Percentiles rank a stretch among this genome's conserved stretches.
Evolutionary conservation across 2,329 filamentous ascomycete species (phyloP).

Genomic region (Stachybotrys chlorohalonatus): DNA sequence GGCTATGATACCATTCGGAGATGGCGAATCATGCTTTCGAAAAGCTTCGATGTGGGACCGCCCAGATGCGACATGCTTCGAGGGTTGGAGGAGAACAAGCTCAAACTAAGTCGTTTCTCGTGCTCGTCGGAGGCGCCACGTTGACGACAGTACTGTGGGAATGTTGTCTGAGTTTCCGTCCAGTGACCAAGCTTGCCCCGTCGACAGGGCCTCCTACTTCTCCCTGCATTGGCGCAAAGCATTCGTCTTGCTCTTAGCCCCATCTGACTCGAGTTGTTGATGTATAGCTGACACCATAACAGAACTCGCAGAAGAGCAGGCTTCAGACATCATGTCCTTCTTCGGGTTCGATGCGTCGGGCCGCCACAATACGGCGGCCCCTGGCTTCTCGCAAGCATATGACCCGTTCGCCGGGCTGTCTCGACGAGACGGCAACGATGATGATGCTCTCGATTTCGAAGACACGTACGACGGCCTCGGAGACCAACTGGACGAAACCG

Average conservation of each 20-base stretch:
- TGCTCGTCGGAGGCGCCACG: no score
- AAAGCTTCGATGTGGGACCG: no score
- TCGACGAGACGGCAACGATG: slow-evolving; percentile 48
- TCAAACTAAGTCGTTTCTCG: no score
- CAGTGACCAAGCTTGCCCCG: no score
- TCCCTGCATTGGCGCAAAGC: background rate
- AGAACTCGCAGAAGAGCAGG: background rate
- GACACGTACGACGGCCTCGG: slow-evolving; percentile 95
- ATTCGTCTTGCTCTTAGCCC: background rate
- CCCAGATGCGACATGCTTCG: no score
- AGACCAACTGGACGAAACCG: slow-evolving; percentile 80
- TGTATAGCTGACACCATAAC: background rate
- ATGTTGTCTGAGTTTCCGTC: no score
- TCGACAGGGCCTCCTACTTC: background rate
- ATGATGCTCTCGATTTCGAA: slow-evolving; percentile 68
- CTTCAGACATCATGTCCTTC: slow-evolving; percentile 62
- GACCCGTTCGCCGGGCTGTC: slow-evolving; percentile 86
- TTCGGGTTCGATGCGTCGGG: slow-evolving; percentile 71
- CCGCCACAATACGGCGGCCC: slow-evolving; percentile 57
- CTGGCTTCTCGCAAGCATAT: slow-evolving; percentile 72
- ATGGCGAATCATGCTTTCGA: no score
- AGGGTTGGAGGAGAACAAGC: no score
- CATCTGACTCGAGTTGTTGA: background rate
- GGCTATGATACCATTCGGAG: no score
- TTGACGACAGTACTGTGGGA: no score